Base-by-base conservation (phyloP, 2,329 filamentous ascomycete species). In the Fusarium falciforme region DNA sequence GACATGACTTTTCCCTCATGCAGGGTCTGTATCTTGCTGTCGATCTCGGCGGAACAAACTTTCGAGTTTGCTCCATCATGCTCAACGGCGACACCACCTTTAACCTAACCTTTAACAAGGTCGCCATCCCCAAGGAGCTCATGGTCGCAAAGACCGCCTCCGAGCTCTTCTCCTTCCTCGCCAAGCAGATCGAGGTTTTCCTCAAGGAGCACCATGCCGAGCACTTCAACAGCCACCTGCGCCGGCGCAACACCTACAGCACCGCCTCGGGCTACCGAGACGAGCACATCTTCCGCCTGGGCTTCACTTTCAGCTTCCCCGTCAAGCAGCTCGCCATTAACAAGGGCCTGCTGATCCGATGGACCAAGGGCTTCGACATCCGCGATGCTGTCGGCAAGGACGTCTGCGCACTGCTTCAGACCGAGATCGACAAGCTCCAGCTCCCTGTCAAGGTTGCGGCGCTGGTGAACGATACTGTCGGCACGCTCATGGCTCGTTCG, bases 351-450 rank as follows among this genome's bases (percentile, higher is more conserved):
- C 88, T 99, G 64, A 96, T 98, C 84, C 92, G 96, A 77, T 99
- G 96, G 96, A 99, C 96, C 67, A 99, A 99, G 87, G 96, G 96
- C 61, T 99, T 98, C 81, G 94, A 98, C 81, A 98, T 99, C 76
- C 89, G 92, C n/a, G 96, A 98, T 81, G 94, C 95, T 1, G 84
- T 99, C 67, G 96, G 96, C 78, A 93, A 98, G 84, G 96, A 99
- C 82, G 95, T 99, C 35, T 99, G 96, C 82, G 92, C 91, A 47
- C 86, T 99, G 72, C 88, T 99, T 38, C 96, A 99, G 84, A 86
- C 87, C 22, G 96, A 98, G 83, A 95, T 99, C 78, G 94, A 98
- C 84, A 90, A 90, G 70, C 90, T 98, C 42, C 87, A 91, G 68
- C 90, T 99, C 8, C 96, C 96, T 0, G 95, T 99, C 69, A 94